phyloP scores from a whole-genome alignment of 2,329 filamentous ascomycete species.

The Pestalotiopsis sp. region DNA sequence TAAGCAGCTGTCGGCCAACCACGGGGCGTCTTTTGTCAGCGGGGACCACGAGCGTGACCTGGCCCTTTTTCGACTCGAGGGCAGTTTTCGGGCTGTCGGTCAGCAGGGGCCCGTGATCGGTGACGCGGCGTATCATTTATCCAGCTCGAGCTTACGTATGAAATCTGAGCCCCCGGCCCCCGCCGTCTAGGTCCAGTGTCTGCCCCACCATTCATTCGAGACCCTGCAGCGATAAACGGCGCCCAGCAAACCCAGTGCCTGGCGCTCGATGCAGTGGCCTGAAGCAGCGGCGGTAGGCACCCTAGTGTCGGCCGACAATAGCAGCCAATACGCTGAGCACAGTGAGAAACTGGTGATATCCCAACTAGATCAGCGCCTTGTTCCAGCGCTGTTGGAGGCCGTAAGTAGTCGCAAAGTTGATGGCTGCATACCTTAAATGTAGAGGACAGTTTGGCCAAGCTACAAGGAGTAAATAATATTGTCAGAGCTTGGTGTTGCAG shows the following conservation, averaged over 20 bases:
- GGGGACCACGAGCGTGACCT: neutral
- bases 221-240: neutral
- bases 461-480: constrained; percentile 5
- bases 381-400: constrained; percentile 4
- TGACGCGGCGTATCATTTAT: neutral
- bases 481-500: neutral
- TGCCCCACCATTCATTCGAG: neutral
- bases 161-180: neutral
- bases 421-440: neutral
- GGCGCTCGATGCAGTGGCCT: neutral
- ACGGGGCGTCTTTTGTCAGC: constrained; percentile 10
- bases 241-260: neutral
- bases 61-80: neutral
- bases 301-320: neutral
- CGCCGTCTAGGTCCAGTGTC: neutral
- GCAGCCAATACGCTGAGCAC: neutral
- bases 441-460: constrained; percentile 16
- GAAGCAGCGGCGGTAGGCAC: neutral
- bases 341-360: neutral
- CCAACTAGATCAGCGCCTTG: neutral
- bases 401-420: neutral
- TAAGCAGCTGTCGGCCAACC: constrained; percentile 5
- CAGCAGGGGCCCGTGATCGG: neutral
- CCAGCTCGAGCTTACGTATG: neutral
- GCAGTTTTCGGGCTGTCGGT: neutral